These are phyloP conservation scores for Trichophyton verrucosum DNA, from an alignment of 2,329 filamentous ascomycete species.

Conservation along the genomic window DNA sequence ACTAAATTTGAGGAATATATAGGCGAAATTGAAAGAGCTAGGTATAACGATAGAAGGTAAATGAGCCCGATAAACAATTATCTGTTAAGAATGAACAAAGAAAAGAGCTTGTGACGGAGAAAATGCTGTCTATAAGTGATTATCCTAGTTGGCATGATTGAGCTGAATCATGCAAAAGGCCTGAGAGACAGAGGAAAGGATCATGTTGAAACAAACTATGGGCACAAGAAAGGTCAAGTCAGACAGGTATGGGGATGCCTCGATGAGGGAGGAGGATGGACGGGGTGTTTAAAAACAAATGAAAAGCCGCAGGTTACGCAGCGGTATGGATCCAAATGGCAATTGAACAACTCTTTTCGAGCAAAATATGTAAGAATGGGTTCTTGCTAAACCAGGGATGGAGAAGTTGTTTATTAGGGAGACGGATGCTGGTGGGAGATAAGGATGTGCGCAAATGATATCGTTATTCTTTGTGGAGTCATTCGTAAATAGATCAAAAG, in stretches of 20 bases:
- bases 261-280: not conserved
- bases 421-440: not conserved
- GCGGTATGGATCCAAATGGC: not conserved
- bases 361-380: not conserved
- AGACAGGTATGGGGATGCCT: not conserved
- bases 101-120: not conserved
- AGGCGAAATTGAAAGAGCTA: not conserved
- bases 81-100: not conserved
- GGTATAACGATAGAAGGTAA: not conserved
- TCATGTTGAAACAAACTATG: not conserved
- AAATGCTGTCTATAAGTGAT: constrained; percentile 3
- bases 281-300: not conserved
- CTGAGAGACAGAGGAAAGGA: not conserved
- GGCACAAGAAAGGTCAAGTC: not conserved
- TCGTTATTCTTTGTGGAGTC: constrained; percentile 3
- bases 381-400: not conserved
- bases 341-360: not conserved
- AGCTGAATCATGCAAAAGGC: not conserved
- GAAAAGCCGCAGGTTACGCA: not conserved
- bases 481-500: constrained; percentile 36
- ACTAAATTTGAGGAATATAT: not conserved
- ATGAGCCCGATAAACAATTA: not conserved
- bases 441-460: not conserved
- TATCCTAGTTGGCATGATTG: not conserved
- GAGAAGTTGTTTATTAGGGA: not conserved